These are phyloP conservation scores for Cyberlindnera xylosilytica DNA, from an alignment of 805 yeast genomes.

Conservation along the genomic window DNA sequence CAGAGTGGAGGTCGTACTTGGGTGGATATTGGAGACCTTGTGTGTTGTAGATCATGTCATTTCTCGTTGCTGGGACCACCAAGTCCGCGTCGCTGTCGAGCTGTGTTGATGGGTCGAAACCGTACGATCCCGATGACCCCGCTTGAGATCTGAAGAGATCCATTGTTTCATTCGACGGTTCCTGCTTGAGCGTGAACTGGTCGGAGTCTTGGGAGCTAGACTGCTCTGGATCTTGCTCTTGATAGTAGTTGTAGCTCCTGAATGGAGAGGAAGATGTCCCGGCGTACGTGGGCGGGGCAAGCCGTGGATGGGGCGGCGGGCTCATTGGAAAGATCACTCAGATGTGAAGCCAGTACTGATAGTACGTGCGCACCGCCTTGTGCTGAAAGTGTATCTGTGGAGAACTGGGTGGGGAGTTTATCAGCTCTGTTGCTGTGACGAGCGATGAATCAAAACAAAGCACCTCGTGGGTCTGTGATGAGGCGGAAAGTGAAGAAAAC, in stretches of 20 bases:
- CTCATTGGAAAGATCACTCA: neutral
- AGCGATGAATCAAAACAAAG: too few species aligned
- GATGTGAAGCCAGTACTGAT: neutral
- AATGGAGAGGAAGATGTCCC: conserved; percentile 1
- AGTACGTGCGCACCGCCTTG: too few species aligned
- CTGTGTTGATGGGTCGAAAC: neutral
- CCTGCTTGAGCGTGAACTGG: conserved; percentile 1
- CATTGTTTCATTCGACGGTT: neutral
- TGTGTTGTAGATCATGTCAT: conserved; percentile 3
- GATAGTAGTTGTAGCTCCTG: neutral
- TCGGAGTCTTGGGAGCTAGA: neutral
- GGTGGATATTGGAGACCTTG: conserved; percentile 7
- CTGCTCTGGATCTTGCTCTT: neutral
- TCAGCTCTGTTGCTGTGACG: too few species aligned
- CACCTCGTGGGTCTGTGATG: too few species aligned
- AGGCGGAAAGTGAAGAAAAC: too few species aligned
- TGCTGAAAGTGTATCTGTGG: too few species aligned
- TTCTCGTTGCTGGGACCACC: conserved; percentile 9
- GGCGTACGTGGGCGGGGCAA: neutral
- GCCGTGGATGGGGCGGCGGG: neutral
- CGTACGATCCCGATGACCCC: neutral
- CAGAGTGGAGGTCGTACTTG: neutral
- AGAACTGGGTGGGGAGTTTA: too few species aligned
- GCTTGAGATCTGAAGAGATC: neutral
- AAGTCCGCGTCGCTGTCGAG: conserved; percentile 3